phyloP scores from a whole-genome alignment of 805 yeast genomes.

The Saccharomycopsis microspora region DNA sequence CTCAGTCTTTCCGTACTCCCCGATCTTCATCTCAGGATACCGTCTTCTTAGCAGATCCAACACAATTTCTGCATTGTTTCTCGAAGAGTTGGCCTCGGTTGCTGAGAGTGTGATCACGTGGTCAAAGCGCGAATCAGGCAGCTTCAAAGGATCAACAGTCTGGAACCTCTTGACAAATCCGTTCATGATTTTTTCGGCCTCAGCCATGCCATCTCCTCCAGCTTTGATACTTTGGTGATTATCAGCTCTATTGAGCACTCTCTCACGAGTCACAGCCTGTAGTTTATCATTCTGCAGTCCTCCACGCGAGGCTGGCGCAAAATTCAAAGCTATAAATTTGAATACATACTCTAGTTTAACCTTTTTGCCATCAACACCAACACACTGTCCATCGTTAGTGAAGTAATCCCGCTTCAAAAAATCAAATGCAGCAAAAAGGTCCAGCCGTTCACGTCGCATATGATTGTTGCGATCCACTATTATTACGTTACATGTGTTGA shows the following conservation, averaged over 20 bases:
- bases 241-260: constrained; percentile 68
- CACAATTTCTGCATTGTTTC: constrained; percentile 36
- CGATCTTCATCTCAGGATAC: constrained; percentile 32
- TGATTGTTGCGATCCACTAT: constrained; percentile 82
- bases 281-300: constrained; percentile 21
- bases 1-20: constrained; percentile 30
- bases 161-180: constrained; percentile 68
- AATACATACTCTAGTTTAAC: constrained; percentile 22
- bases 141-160: constrained; percentile 31
- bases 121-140: constrained; percentile 65
- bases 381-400: constrained; percentile 1
- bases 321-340: constrained; percentile 59
- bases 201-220: constrained; percentile 22
- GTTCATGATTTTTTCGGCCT: constrained; percentile 50
- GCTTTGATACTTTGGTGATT: constrained; percentile 77
- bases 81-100: constrained; percentile 30
- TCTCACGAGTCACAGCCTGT: constrained; percentile 40
- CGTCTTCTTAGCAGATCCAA: constrained; percentile 21
- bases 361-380: neutral
- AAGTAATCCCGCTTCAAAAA: neutral
- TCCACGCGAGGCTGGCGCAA: constrained; percentile 28
- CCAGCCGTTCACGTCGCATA: constrained; percentile 53
- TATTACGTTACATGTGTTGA: constrained; percentile 35
- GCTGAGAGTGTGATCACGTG: constrained; percentile 46
- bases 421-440: constrained; percentile 42